Base-by-base conservation (phyloP, 768 basidiomycete genomes). In the Lyophyllum shimeji region DNA sequence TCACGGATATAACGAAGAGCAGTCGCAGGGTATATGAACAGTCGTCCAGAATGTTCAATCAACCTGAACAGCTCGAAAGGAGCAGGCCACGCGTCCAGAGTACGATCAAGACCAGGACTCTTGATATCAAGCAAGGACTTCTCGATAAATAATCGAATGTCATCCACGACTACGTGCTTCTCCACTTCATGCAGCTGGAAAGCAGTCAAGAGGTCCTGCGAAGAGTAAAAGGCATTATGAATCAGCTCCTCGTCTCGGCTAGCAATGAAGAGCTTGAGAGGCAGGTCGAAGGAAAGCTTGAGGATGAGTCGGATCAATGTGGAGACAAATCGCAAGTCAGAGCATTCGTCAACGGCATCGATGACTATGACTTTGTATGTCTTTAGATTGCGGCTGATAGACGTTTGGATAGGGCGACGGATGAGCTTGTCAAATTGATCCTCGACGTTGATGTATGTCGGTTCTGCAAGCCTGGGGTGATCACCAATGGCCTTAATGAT, bases 331-430 rank as follows among this genome's bases (percentile, higher is more conserved):
- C 18, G 15, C 24, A 17, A 2, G 15, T 43, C 51, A 8, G 58
- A 48, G 56, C 64, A 67, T 63, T 67, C 66, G 50, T 66, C 66
- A 11, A 67, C 39, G 20, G 66, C 66, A 58, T 66, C 66, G 17
- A 67, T 27, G 6, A 51, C 55, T 40, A 57, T 24, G n/a, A 57
- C 50, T 20, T 24, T 51, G 33, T 50, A 57, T 27, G 20, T 46
- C 17, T 37, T 25, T 23, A 43, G 1, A 34, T 2, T 2, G 2
- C 20, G 17, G 21, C 23, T 24, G 21, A 64, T 42, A n/a, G n/a
- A n/a, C n/a, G n/a, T n/a, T n/a, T n/a, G n/a, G 13, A 62, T 46
- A 29, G 55, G 21, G 21, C 17, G 20, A 46, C 23, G 20, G 7
- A 65, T 55, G 8, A 67, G 56, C 37, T 65, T 50, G 29, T 56